These are phyloP conservation scores for Fraxinus dipetala DNA, from an alignment of 305 asterid species.

Conservation along the genomic window DNA sequence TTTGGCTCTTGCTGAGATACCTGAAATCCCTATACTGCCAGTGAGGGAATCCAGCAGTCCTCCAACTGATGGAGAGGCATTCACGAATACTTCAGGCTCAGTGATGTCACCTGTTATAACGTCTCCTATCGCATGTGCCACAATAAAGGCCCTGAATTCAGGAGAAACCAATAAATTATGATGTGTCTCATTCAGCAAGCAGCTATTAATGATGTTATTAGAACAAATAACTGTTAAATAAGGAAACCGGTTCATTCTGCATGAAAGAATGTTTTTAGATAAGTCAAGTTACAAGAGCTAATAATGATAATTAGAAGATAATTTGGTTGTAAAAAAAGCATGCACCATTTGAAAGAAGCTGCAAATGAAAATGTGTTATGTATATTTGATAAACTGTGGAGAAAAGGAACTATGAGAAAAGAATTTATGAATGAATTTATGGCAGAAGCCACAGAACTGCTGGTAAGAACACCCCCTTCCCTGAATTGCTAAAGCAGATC, in stretches of 20 bases:
- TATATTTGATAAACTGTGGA: background rate
- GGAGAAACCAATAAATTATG: constrained; percentile 3
- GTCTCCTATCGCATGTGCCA: constrained; percentile 81
- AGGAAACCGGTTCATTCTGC: constrained; percentile 22
- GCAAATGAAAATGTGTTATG: background rate
- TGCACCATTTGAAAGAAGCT: constrained; percentile 1
- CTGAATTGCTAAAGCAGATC: constrained; percentile 12
- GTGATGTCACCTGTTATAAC: constrained; percentile 63
- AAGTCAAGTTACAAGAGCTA: constrained; percentile 11
- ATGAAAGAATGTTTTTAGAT: constrained; percentile 6
- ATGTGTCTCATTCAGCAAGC: background rate
- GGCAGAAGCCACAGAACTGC: background rate
- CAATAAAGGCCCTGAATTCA: constrained; percentile 64
- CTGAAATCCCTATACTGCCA: constrained; percentile 85
- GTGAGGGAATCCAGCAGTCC: constrained; percentile 95
- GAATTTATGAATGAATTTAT: background rate
- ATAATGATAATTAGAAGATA: background rate
- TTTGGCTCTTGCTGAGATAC: constrained; percentile 79
- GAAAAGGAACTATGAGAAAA: background rate
- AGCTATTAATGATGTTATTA: constrained; percentile 16
- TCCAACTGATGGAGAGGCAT: constrained; percentile 82
- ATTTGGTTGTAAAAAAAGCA: background rate
- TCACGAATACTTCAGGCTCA: constrained; percentile 90
- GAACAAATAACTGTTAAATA: constrained; percentile 17
- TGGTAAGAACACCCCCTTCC: background rate